Conservation (phyloP, 345 rosid genomes). For the Aquilaria sinensis region DNA sequence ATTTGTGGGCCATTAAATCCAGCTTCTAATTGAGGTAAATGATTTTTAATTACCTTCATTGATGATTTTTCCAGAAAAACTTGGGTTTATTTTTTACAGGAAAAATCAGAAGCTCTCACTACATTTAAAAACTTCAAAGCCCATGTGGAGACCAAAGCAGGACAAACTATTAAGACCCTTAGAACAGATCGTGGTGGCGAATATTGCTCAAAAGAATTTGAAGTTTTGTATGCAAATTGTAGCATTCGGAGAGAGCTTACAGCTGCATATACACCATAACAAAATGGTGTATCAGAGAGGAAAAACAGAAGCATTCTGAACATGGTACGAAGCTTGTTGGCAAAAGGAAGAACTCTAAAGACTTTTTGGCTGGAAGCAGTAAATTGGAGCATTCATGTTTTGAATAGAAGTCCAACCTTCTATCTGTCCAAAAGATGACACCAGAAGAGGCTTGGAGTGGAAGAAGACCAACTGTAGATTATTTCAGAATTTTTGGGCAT, state of each 20-base stretch:
- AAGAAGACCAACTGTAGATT: not conserved
- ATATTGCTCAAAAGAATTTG: not conserved
- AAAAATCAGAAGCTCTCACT: not conserved
- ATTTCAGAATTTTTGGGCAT: constrained; percentile 1
- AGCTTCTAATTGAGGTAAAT: constrained; percentile 1
- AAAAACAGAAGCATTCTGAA: not conserved
- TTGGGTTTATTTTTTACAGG: not conserved
- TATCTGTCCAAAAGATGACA: not conserved
- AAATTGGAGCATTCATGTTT: not conserved
- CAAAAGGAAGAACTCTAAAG: not conserved
- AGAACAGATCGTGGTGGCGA: not conserved
- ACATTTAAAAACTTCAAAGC: constrained; percentile 1
- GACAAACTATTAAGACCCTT: not conserved
- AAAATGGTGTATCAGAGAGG: not conserved
- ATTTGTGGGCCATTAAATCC: constrained; percentile 1
- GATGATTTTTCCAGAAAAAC: not conserved
- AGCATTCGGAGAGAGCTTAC: not conserved
- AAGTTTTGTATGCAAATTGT: not conserved
- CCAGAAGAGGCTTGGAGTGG: not conserved
- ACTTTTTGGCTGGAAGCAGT: not conserved
- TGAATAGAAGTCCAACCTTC: constrained; percentile 1
- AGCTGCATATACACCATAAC: not conserved
- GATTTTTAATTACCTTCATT: not conserved
- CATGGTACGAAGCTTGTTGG: not conserved
- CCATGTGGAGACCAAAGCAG: not conserved